Conservation (phyloP, 2,329 filamentous ascomycete genomes). For the Hypomyces perniciosus region DNA sequence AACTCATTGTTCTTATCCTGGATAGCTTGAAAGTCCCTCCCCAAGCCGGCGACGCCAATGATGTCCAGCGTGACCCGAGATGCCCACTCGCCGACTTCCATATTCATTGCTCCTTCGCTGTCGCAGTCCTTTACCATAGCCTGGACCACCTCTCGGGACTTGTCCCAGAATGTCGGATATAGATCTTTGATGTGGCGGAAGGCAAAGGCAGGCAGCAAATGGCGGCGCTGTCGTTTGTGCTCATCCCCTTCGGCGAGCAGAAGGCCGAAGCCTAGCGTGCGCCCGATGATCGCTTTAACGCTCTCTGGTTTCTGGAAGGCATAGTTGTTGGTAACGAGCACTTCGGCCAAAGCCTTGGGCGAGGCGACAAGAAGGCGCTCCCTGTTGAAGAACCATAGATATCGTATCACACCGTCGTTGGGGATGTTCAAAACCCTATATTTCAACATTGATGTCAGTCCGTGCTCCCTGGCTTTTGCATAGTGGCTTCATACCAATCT, state of each 20-base stretch:
- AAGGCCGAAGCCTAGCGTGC: conserved; percentile 64
- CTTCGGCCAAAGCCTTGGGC: conserved; percentile 62
- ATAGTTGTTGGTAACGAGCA: conserved; percentile 63
- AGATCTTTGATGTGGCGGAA: conserved; percentile 80
- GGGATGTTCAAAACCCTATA: conserved; percentile 36
- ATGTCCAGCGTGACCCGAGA: conserved; percentile 68
- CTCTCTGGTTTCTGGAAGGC: conserved; percentile 59
- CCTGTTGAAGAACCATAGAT: conserved; percentile 54
- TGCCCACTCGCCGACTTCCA: conserved; percentile 58
- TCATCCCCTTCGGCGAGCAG: conserved; percentile 85
- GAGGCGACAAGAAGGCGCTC: conserved; percentile 58
- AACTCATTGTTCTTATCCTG: conserved; percentile 54
- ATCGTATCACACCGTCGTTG: conserved; percentile 64
- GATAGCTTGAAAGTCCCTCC: conserved; percentile 63
- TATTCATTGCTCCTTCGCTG: conserved; percentile 30
- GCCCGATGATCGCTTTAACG: conserved; percentile 50
- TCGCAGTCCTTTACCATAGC: conserved; percentile 46
- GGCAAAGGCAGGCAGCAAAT: conserved; percentile 76
- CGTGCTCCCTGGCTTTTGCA: too few relatives aligned
- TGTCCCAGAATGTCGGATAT: conserved; percentile 78
- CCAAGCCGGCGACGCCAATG: conserved; percentile 66
- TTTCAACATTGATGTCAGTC: background rate
- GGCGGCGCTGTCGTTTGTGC: conserved; percentile 75
- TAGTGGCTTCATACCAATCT: conserved; percentile 37
- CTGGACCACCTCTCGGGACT: conserved; percentile 61